Percentiles rank a stretch among this genome's conserved stretches.
These are phyloP conservation scores for Angomonas ambiguus DNA, from an alignment of 208 protist species.

Conservation along the genomic window DNA sequence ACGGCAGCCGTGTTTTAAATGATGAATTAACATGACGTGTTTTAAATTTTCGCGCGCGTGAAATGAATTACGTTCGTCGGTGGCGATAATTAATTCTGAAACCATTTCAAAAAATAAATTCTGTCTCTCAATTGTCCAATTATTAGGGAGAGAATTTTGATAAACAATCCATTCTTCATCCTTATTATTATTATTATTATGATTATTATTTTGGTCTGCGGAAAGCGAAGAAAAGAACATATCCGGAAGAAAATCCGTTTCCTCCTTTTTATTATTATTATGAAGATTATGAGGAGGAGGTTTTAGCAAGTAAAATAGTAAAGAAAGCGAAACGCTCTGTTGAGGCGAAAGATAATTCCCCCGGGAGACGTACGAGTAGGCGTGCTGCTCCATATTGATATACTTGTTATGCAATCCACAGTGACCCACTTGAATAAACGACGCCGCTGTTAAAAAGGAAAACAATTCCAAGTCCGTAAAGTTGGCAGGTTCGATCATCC, in stretches of 20 bases:
- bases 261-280: constrained; percentile 19
- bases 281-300: no score
- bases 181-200: background rate
- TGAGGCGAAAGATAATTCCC: constrained; percentile 53
- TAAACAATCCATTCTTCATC: no score
- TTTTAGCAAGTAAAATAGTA: constrained; percentile 42
- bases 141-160: no score
- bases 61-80: constrained; percentile 54
- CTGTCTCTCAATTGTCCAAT: constrained; percentile 40
- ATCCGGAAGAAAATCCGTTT: constrained; percentile 45
- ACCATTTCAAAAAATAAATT: constrained; percentile 41
- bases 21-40: constrained; percentile 30
- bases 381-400: background rate
- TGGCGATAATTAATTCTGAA: constrained; percentile 49
- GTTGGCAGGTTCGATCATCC: background rate
- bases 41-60: constrained; percentile 20
- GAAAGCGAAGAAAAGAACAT: constrained; percentile 1
- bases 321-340: constrained; percentile 39
- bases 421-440: constrained; percentile 53
- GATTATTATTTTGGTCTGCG: background rate
- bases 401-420: constrained; percentile 66
- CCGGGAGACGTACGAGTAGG: constrained; percentile 28
- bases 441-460: constrained; percentile 45
- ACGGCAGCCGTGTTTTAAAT: constrained; percentile 33
- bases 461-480: constrained; percentile 45